These are phyloP conservation scores for Kazachstania bromeliacearum DNA, from an alignment of 805 yeast genomes.

Conservation along the genomic window DNA sequence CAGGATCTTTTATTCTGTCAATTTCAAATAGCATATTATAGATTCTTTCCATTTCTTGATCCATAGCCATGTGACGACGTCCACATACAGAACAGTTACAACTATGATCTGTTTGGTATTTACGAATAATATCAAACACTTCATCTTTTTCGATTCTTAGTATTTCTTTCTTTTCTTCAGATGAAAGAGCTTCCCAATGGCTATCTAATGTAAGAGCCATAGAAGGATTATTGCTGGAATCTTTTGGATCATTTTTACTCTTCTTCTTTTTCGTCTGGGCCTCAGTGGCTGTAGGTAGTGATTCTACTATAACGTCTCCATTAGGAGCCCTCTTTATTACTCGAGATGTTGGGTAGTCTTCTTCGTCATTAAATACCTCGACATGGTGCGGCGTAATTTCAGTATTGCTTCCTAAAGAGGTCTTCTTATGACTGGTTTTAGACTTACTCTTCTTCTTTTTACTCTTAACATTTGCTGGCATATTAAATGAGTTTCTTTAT, in stretches of 20 bases:
- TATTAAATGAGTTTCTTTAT: too few species aligned
- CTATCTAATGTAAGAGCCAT: conserved; percentile 25
- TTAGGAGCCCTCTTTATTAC: conserved; percentile 61
- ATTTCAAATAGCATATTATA: conserved; percentile 60
- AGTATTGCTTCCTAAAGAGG: too few species aligned
- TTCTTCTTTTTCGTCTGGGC: conserved; percentile 5
- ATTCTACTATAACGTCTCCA: conserved; percentile 69
- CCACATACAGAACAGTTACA: conserved; percentile 79
- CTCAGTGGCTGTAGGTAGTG: conserved; percentile 18
- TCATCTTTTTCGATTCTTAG: conserved; percentile 61
- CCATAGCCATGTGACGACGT: conserved; percentile 58
- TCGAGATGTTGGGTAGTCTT: conserved; percentile 64
- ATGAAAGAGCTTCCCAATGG: conserved; percentile 56
- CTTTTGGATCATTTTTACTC: not conserved
- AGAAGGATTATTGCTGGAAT: conserved; percentile 9
- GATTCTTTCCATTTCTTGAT: conserved; percentile 64
- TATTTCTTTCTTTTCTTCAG: conserved; percentile 51
- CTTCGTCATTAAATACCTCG: conserved; percentile 43
- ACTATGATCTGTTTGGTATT: conserved; percentile 38
- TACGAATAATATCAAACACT: conserved; percentile 54
- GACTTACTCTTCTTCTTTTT: conserved; percentile 23
- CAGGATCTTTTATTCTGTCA: conserved; percentile 30
- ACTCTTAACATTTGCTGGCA: conserved; percentile 23
- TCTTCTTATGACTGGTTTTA: conserved; percentile 12
- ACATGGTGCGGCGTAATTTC: conserved; percentile 27